A percentile compares a stretch with the other conserved stretches of the same genome.
phyloP scores from a whole-genome alignment of 129 eudicot genomes.

The Helianthus annuus region DNA sequence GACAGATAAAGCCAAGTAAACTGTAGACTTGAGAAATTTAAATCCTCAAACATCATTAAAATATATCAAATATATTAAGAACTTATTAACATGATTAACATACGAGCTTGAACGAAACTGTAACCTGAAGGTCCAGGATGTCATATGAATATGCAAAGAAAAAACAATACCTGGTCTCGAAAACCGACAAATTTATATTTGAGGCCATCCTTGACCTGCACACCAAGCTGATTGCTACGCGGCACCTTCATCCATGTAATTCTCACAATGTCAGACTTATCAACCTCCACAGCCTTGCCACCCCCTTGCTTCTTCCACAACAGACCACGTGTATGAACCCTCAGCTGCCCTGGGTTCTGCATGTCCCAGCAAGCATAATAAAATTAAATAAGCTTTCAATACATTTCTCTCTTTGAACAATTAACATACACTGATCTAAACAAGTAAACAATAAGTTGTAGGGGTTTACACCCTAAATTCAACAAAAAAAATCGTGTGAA shows the following conservation, averaged over 20 bases:
- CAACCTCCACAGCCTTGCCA: slow-evolving; percentile 95
- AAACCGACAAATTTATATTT: slow-evolving; percentile 90
- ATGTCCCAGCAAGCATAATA: slow-evolving; percentile 14
- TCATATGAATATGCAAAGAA: slow-evolving; percentile 6
- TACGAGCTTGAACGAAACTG: background rate
- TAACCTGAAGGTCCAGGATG: background rate
- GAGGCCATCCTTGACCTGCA: slow-evolving; percentile 74
- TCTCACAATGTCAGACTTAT: slow-evolving; percentile 55
- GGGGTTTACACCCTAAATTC: background rate
- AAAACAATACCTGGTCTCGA: slow-evolving; percentile 67
- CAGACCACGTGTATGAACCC: slow-evolving; percentile 76
- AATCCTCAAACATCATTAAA: background rate
- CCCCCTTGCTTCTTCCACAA: slow-evolving; percentile 97
- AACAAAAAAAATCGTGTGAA: background rate
- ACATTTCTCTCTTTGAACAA: background rate
- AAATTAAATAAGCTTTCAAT: background rate
- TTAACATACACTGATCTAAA: background rate
- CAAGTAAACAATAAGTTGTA: background rate
- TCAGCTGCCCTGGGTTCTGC: slow-evolving; percentile 87
- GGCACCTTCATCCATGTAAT: slow-evolving; percentile 97
- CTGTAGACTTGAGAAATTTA: background rate
- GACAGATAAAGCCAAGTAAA: background rate
- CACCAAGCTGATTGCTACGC: slow-evolving; percentile 83
- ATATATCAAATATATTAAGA: background rate
- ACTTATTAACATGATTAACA: background rate